Evolutionary conservation across 2,329 filamentous ascomycete genomes (phyloP), one percentile per base, ranked within the genome.

Genomic region (Monosporascus sp.): DNA sequence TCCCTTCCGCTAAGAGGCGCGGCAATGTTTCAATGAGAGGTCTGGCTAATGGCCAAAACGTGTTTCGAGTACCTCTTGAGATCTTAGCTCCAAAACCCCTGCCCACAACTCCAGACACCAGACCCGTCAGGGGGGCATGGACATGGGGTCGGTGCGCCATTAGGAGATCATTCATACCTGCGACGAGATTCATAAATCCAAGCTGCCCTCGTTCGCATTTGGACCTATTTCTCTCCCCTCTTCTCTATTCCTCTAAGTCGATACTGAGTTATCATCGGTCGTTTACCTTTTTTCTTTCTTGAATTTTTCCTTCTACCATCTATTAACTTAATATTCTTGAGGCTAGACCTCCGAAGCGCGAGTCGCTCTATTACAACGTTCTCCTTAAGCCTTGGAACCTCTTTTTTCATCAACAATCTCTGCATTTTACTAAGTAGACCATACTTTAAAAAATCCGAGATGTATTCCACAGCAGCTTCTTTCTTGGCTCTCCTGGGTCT

Each of bases 301-400:
- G 56, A 58, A 57, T 26, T 48, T 52, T 47, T 51, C 43, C 22
- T 55, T 56, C 41, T 55, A 38, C 49, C 27, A 48, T 19, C 55
- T 47, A 55, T 56, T 48, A 52, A 14, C 48, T 60, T 63, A 66
- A 58, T 62, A 52, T 61, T 63, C 64, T 60, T 61, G 58, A 76
- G 76, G 76, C 76, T 76, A 78, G 77, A 72, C 76, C 76, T 79
- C 62, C 65, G 52, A 64, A 75, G 75, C 75, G 76, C 76, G 35
- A 78, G 75, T 70, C 75, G 76, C 76, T 52, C 54, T 58, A 52
- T 52, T 55, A 53, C 58, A 55, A 56, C 58, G 55, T 62, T 68
- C 64, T 62, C 62, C 70, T 58, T 53, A 63, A 63, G 53, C 54
- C 46, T 57, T 58, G 51, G 47, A 58, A 55, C 50, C 54, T 66